phyloP scores from a whole-genome alignment of 2,329 filamentous ascomycete genomes.

The Kalaharituber pfeilii region DNA sequence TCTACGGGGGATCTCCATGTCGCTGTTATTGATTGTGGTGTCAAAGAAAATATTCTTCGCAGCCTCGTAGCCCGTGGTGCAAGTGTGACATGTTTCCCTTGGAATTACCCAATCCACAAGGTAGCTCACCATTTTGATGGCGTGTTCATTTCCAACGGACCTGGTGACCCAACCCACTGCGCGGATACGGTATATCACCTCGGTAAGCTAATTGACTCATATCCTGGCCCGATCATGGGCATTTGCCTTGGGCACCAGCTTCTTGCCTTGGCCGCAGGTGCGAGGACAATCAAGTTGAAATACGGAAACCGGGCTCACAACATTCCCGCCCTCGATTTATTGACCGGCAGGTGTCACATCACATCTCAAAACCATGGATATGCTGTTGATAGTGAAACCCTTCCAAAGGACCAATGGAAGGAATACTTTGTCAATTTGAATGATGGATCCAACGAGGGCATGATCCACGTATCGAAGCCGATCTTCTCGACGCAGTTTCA shows the following conservation, averaged over 20 bases:
- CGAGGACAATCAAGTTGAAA: slow-evolving; percentile 87
- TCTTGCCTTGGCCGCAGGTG: slow-evolving; percentile 72
- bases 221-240: slow-evolving; percentile 80
- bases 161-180: slow-evolving; percentile 92
- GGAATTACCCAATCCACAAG: slow-evolving; percentile 96
- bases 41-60: slow-evolving; percentile 98
- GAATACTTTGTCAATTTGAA: slow-evolving; percentile 97
- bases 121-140: slow-evolving; percentile 95
- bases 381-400: slow-evolving; percentile 64
- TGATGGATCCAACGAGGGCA: slow-evolving; percentile 86
- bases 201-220: slow-evolving; percentile 71
- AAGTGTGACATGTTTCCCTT: slow-evolving; percentile 86
- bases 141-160: slow-evolving; percentile 96
- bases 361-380: slow-evolving; percentile 98
- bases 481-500: slow-evolving; percentile 99
- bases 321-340: slow-evolving; percentile 89
- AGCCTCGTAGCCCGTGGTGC: slow-evolving; percentile 82
- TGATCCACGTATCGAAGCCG: slow-evolving; percentile 88
- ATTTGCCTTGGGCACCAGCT: slow-evolving; percentile 94
- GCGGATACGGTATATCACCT: slow-evolving; percentile 88
- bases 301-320: slow-evolving; percentile 98
- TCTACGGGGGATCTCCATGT: slow-evolving; percentile 76
- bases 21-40: slow-evolving; percentile 90
- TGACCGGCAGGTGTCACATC: slow-evolving; percentile 96
- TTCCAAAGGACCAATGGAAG: slow-evolving; percentile 69